Evolutionary conservation across 768 basidiomycete species (phyloP).

Genomic region (Gymnopilus dilepis): DNA sequence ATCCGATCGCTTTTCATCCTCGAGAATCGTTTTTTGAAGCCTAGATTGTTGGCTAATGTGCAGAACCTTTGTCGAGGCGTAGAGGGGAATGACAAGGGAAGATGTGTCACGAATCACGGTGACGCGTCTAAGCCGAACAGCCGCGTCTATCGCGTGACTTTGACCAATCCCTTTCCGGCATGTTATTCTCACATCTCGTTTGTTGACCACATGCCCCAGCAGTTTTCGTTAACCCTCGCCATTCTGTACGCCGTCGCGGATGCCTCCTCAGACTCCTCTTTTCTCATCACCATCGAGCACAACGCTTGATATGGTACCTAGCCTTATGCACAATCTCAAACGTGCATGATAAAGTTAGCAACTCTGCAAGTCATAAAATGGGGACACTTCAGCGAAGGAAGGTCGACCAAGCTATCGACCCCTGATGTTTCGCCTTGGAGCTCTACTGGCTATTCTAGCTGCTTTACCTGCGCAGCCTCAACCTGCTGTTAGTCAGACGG

Average conservation of each 20-base stretch:
- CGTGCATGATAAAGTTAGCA: conserved; percentile 11
- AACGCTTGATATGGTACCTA: background rate
- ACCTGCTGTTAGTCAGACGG: background rate
- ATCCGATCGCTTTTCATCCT: too few species aligned
- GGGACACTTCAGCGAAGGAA: background rate
- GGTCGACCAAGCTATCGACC: background rate
- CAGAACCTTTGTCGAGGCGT: too few species aligned
- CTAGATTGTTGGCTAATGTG: too few species aligned
- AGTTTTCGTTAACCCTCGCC: background rate
- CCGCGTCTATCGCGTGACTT: too few species aligned
- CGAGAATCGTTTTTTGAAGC: too few species aligned
- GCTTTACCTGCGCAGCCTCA: background rate
- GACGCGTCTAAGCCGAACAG: background rate
- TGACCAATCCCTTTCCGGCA: background rate
- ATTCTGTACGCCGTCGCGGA: background rate
- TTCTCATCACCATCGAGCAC: background rate
- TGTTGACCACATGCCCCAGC: background rate
- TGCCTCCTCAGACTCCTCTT: background rate
- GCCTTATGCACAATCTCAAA: background rate
- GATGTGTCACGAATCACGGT: background rate
- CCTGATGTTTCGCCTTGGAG: background rate
- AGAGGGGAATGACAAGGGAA: too few species aligned
- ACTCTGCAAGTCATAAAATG: background rate
- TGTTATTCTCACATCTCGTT: background rate
- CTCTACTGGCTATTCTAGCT: background rate